Evolutionary conservation across 768 basidiomycete species (phyloP), one percentile per base, ranked within the genome.

Genomic region (Tulasnella sp.): DNA sequence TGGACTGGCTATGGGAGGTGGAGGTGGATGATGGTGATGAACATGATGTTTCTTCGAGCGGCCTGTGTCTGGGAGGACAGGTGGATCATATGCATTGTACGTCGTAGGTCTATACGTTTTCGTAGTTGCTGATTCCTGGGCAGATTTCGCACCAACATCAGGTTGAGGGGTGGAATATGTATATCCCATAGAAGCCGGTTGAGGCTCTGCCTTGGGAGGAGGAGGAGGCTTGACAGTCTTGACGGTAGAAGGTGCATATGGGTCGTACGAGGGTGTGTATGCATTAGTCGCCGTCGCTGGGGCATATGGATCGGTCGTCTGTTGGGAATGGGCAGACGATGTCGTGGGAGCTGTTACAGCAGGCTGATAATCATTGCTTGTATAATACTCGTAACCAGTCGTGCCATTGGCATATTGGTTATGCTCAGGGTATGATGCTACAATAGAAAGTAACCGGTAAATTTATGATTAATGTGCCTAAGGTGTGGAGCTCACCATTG

Each of bases 61-160:
- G 31, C 34, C 44, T 41, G n/a, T n/a, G n/a, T n/a, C n/a, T n/a
- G n/a, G 27, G 35, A 62, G 62, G 10, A 65, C 56, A 10, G 64
- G 64, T n/a, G 64, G 64, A 39, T 65, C 64, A 53, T 65, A 65
- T 3, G 64, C 64, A 57, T 65, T 61, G 28, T 54, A 52, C 1
- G 56, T 57, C 25, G 57, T 61, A 6, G 64, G 59, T 24, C 64
- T 56, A 42, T 58, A 64, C n/a, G n/a, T n/a, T n/a, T n/a, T n/a
- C 29, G 55, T 44, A 37, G 39, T 47, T 16, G 43, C 42, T n/a
- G 50, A 42, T 7, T 49, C 37, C 8, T 48, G 42, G 9, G 45
- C 29, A 24, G 43, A 37, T 15, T 15, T 44, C 3, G 50, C 19
- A 25, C 28, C 51, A n/a, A 35, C 19, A 8, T 31, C 27, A 16